Evolutionary conservation across 2,329 filamentous ascomycete species (phyloP).

Genomic region (Alternaria sp.): DNA sequence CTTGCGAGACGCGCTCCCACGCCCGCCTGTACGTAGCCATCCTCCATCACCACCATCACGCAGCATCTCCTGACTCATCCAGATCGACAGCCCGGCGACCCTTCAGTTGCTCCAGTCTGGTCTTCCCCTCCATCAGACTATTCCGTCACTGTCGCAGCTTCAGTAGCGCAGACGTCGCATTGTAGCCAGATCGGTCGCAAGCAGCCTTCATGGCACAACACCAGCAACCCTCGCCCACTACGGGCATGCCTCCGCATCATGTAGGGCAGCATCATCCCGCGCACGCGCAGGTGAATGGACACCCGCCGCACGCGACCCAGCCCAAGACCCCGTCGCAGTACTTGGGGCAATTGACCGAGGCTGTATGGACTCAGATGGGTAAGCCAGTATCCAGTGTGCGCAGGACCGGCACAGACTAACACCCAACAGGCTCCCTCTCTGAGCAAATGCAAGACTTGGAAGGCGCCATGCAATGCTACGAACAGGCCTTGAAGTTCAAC

Average conservation of each 20-base stretch:
- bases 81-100: not conserved
- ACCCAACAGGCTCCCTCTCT: conserved; percentile 73
- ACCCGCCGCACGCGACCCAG: conserved; percentile 62
- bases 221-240: conserved; percentile 80
- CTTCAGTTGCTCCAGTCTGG: not conserved
- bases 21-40: conserved; percentile 6
- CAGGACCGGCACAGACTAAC: conserved; percentile 19
- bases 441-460: conserved; percentile 89
- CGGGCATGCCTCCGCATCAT: conserved; percentile 72
- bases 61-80: not conserved
- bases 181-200: conserved; percentile 13
- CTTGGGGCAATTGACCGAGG: conserved; percentile 80
- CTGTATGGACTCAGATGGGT: conserved; percentile 93
- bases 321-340: conserved; percentile 73
- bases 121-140: conserved; percentile 8
- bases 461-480: conserved; percentile 87
- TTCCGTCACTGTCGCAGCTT: conserved; percentile 16
- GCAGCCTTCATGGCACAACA: conserved; percentile 65
- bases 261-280: conserved; percentile 70
- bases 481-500: conserved; percentile 87
- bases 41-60: conserved; percentile 1
- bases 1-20: conserved; percentile 23
- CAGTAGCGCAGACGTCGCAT: conserved; percentile 17
- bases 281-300: conserved; percentile 62
- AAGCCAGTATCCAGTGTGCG: conserved; percentile 45